Conservation (phyloP, 768 basidiomycete genomes). For the Rhizopogon rudus region DNA sequence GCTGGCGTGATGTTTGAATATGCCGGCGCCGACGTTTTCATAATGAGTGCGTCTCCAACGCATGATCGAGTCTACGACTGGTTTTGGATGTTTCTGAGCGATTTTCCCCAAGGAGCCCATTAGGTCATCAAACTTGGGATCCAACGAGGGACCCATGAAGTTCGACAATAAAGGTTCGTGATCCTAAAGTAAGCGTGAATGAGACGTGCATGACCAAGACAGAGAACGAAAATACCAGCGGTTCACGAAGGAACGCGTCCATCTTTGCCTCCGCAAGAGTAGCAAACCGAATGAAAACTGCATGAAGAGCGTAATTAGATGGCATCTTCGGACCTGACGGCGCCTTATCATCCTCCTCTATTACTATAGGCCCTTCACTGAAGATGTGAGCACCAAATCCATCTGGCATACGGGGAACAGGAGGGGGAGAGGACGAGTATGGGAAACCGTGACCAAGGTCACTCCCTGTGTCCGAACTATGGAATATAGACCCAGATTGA, state of each 20-base stretch:
- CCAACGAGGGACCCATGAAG: constrained; percentile 67
- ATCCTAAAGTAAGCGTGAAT: constrained; percentile 40
- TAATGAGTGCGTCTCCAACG: constrained; percentile 81
- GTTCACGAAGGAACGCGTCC: constrained; percentile 63
- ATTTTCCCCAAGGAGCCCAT: constrained; percentile 83
- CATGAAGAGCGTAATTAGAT: constrained; percentile 83
- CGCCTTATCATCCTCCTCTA: constrained; percentile 65
- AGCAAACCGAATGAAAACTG: constrained; percentile 84
- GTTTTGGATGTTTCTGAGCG: constrained; percentile 78
- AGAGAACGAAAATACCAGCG: constrained; percentile 44
- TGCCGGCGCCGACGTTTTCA: constrained; percentile 39
- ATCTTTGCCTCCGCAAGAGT: constrained; percentile 76
- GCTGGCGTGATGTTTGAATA: constrained; percentile 44
- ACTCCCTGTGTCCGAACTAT: constrained; percentile 66
- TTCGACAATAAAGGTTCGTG: constrained; percentile 62
- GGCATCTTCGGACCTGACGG: constrained; percentile 74
- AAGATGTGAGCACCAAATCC: constrained; percentile 40
- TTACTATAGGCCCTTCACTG: constrained; percentile 45
- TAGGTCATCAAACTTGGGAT: constrained; percentile 78
- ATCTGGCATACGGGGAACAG: constrained; percentile 73
- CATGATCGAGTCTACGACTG: constrained; percentile 82
- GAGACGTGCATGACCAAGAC: not conserved
- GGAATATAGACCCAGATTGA: constrained; percentile 68
- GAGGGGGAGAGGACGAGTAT: constrained; percentile 58
- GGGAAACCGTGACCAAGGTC: constrained; percentile 50